phyloP scores from a whole-genome alignment of 176 grass and related monocot genomes.

The Aegilops umbellulata region DNA sequence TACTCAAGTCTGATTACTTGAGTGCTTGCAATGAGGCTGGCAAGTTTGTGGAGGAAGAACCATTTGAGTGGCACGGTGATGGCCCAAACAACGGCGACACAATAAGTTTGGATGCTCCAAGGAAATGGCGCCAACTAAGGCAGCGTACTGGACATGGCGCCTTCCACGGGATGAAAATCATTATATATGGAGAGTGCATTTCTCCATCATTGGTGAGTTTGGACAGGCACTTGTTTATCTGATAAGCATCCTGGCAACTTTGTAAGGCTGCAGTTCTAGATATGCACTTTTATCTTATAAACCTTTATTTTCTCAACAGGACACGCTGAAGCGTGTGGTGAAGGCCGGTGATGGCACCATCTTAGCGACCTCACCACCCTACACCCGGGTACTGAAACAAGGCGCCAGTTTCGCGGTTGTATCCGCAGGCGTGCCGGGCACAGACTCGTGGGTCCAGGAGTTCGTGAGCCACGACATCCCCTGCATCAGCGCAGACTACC shows the following conservation, averaged over 20 bases:
- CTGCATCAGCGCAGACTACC: constrained; percentile 77
- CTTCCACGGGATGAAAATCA: constrained; percentile 67
- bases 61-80: constrained; percentile 70
- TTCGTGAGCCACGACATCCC: constrained; percentile 64
- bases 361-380: constrained; percentile 88
- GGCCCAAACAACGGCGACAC: constrained; percentile 60
- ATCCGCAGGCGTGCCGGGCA: constrained; percentile 38
- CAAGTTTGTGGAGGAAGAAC: constrained; percentile 77
- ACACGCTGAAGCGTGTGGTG: constrained; percentile 78
- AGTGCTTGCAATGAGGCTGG: constrained; percentile 77
- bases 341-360: constrained; percentile 83
- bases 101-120: constrained; percentile 81
- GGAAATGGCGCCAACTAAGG: constrained; percentile 80
- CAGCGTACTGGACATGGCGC: constrained; percentile 73
- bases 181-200: constrained; percentile 95
- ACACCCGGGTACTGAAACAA: constrained; percentile 57
- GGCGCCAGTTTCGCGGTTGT: constrained; percentile 63
- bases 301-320: constrained; percentile 34
- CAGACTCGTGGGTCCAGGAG: constrained; percentile 69
- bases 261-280: background rate
- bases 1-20: constrained; percentile 84
- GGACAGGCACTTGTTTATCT: background rate
- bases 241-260: background rate
- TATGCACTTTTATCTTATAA: no score
- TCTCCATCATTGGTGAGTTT: constrained; percentile 71